Evolutionary conservation across 257 asterid species (phyloP).

Genomic region (Verbascum thapsus): DNA sequence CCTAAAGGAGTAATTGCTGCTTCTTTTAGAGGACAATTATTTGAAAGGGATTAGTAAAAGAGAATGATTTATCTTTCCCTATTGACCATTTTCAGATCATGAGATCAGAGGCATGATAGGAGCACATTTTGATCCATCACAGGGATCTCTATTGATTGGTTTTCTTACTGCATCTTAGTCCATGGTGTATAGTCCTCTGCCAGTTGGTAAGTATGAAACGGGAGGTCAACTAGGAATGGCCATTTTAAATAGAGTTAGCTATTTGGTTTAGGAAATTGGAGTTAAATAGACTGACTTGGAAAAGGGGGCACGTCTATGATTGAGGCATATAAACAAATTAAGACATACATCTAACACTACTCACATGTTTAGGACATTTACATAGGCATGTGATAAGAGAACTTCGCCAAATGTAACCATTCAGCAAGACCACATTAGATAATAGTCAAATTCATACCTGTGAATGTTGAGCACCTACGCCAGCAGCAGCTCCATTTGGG

Average conservation of each 20-base stretch:
- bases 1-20: background rate
- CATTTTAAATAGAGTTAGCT: constrained; percentile 7
- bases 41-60: background rate
- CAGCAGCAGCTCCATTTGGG: constrained; percentile 97
- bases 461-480: constrained; percentile 94
- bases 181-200: background rate
- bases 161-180: background rate
- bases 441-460: constrained; percentile 52
- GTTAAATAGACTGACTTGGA: background rate
- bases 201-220: background rate
- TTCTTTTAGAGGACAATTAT: background rate
- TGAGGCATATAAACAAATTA: background rate
- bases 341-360: background rate
- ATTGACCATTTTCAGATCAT: background rate
- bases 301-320: background rate
- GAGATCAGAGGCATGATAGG: background rate
- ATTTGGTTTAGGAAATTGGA: background rate
- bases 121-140: background rate
- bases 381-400: background rate
- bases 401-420: background rate
- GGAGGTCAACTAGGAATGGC: background rate
- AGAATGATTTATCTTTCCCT: background rate
- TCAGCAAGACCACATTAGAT: constrained; percentile 11
- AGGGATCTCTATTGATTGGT: background rate
- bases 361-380: background rate